phyloP scores from a whole-genome alignment of 2,329 filamentous ascomycete genomes.

The Metarhizium brunneum region DNA sequence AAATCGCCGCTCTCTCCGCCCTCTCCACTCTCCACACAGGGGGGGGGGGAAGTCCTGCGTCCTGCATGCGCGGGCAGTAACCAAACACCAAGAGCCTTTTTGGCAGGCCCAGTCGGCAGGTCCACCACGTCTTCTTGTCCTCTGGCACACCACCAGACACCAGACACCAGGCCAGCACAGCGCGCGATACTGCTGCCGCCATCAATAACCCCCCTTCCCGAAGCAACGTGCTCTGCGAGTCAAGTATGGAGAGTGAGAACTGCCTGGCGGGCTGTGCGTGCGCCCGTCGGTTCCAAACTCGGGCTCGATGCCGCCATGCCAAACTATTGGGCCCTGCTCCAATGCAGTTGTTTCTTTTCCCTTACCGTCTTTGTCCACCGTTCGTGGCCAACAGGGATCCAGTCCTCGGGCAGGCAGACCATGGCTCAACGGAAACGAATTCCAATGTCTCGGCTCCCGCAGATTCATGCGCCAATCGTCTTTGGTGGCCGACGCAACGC shows the following conservation, averaged over 20 bases:
- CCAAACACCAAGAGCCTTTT: too few relatives aligned
- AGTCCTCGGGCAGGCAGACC: too few relatives aligned
- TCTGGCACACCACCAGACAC: not conserved
- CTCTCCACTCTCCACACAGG: too few relatives aligned
- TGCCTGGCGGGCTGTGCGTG: slow-evolving; percentile 8
- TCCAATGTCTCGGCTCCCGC: not conserved
- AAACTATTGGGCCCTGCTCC: not conserved
- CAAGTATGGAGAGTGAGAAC: not conserved
- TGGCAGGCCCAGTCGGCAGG: too few relatives aligned
- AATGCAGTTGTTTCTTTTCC: not conserved
- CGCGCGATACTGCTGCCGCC: not conserved
- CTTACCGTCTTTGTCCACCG: not conserved
- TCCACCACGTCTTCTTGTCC: too few relatives aligned
- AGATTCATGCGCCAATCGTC: not conserved
- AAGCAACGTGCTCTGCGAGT: not conserved
- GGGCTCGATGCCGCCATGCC: not conserved
- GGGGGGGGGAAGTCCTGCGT: not conserved
- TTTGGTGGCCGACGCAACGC: not conserved
- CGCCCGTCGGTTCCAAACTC: slow-evolving; percentile 11
- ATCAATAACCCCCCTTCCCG: not conserved
- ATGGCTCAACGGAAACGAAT: not conserved
- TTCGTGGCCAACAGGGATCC: not conserved
- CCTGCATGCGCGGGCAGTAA: too few relatives aligned
- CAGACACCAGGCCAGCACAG: not conserved
- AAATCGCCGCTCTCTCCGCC: not conserved